Evolutionary conservation across 192 early-diverging fungal genomes (phyloP).

Genomic region (Coemansia sp.): DNA sequence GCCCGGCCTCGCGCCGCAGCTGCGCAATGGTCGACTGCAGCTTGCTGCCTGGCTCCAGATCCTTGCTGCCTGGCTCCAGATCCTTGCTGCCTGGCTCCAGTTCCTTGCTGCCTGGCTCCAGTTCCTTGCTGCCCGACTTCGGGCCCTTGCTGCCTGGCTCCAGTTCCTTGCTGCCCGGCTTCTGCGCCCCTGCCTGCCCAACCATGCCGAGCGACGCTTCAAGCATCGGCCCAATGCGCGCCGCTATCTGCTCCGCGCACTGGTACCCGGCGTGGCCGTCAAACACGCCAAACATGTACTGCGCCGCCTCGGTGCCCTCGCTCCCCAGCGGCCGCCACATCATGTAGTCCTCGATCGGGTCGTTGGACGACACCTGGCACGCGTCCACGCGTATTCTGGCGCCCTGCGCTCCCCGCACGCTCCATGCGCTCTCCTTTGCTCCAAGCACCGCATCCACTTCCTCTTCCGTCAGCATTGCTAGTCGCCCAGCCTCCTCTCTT

Average conservation of each 20-base stretch:
- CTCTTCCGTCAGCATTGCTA: conserved; percentile 33
- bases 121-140: no score
- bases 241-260: conserved; percentile 42
- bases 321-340: conserved; percentile 21
- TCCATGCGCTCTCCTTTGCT: conserved; percentile 40
- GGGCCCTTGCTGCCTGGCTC: no score
- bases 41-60: not conserved
- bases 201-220: conserved; percentile 22
- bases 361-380: conserved; percentile 54
- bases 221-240: conserved; percentile 46
- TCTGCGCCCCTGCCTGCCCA: not conserved
- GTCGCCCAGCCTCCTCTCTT: conserved; percentile 18
- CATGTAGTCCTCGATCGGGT: conserved; percentile 54
- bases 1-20: conserved; percentile 29
- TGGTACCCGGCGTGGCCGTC: conserved; percentile 43
- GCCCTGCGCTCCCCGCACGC: not conserved
- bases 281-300: conserved; percentile 44
- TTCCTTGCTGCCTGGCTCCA: no score
- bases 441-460: conserved; percentile 45
- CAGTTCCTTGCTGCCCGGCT: no score
- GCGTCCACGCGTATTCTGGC: conserved; percentile 37
- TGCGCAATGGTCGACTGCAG: conserved; percentile 18
- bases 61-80: no score
- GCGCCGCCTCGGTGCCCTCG: conserved; percentile 4
- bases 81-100: no score